Percentiles rank a stretch among this genome's conserved stretches.
These are phyloP conservation scores for Colletotrichum godetiae DNA, from an alignment of 2,329 filamentous ascomycete genomes.

Conservation along the genomic window DNA sequence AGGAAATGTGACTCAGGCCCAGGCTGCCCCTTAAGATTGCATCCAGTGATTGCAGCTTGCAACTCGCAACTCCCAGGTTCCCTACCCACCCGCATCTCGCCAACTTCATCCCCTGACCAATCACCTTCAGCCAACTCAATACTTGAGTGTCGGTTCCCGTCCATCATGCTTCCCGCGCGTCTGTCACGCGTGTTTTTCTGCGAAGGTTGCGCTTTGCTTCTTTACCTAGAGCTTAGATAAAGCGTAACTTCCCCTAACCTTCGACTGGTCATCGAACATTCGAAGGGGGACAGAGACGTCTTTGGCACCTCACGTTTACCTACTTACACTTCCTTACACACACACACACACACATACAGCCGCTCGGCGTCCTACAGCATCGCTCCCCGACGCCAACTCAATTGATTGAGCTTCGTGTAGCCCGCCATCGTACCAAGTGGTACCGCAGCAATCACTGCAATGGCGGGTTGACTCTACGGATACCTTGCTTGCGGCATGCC, in stretches of 20 bases:
- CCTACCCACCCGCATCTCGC: not conserved
- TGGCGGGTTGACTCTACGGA: not conserved
- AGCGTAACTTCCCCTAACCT: not conserved
- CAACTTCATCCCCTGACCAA: not conserved
- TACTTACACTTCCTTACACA: not conserved
- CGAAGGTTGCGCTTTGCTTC: not conserved
- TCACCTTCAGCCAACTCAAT: not conserved
- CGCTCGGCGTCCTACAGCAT: slow-evolving; percentile 7
- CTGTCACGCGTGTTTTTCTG: slow-evolving; percentile 19
- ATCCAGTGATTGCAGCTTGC: slow-evolving; percentile 2
- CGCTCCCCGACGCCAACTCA: not conserved
- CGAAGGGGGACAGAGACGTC: not conserved
- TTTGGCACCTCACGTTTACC: slow-evolving; percentile 10
- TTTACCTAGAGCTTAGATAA: not conserved
- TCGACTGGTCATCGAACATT: not conserved
- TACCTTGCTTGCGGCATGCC: not conserved
- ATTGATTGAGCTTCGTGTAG: not conserved
- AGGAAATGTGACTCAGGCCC: not conserved
- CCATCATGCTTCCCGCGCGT: slow-evolving; percentile 14
- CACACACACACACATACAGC: not conserved
- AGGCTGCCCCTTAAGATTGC: slow-evolving; percentile 15
- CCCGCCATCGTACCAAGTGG: not conserved
- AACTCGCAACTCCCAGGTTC: not conserved
- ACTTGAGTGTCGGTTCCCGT: not conserved
- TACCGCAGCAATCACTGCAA: not conserved